phyloP scores from a whole-genome alignment of 2,329 filamentous ascomycete genomes.

The Triangularia setosa region DNA sequence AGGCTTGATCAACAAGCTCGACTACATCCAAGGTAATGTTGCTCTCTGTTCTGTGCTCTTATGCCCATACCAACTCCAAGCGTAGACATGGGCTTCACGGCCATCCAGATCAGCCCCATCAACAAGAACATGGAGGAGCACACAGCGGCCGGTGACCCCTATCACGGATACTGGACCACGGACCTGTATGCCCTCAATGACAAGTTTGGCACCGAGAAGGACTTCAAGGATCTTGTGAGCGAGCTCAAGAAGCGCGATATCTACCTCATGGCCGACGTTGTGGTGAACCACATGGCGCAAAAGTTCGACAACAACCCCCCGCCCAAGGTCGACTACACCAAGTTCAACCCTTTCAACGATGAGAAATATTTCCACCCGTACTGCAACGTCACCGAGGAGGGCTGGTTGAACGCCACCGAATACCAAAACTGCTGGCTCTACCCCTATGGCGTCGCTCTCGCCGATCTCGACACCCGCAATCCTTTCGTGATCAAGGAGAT shows the following conservation, averaged over 20 bases:
- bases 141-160: constrained; percentile 33
- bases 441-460: constrained; percentile 52
- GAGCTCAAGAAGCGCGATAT: constrained; percentile 35
- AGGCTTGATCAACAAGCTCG: constrained; percentile 55
- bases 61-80: no score
- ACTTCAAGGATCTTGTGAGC: constrained; percentile 53
- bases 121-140: constrained; percentile 38
- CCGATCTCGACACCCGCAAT: constrained; percentile 57
- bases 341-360: constrained; percentile 46
- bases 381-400: constrained; percentile 48
- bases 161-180: constrained; percentile 54
- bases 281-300: constrained; percentile 53
- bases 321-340: constrained; percentile 42
- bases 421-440: constrained; percentile 49
- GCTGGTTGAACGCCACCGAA: constrained; percentile 46
- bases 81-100: constrained; percentile 56
- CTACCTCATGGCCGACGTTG: constrained; percentile 47
- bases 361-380: constrained; percentile 57
- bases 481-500: constrained; percentile 46
- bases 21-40: constrained; percentile 63
- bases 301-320: constrained; percentile 33
- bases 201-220: constrained; percentile 55
- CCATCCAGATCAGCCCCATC: constrained; percentile 57
- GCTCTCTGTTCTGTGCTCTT: no score
- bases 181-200: constrained; percentile 52